Evolutionary conservation across 768 basidiomycete species (phyloP).

Genomic region (Tylopilus subfusipes): DNA sequence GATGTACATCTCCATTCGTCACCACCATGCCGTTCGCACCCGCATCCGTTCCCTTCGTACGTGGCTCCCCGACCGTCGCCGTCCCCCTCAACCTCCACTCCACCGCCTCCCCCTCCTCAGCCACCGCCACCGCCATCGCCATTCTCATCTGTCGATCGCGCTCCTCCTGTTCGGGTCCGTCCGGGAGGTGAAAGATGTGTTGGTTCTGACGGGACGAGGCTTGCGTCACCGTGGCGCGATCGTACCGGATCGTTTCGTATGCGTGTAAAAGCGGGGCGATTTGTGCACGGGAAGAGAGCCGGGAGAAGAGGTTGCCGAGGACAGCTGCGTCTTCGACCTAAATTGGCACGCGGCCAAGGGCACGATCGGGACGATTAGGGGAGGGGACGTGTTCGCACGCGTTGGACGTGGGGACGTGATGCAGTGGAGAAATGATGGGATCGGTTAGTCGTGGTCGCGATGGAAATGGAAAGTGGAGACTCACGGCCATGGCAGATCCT

Average conservation of each 20-base stretch:
- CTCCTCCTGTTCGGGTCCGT: slow-evolving; percentile 49
- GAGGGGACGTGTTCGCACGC: neutral
- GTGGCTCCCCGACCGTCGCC: neutral
- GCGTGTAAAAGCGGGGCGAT: slow-evolving; percentile 45
- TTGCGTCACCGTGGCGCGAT: slow-evolving; percentile 50
- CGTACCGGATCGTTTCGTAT: slow-evolving; percentile 49
- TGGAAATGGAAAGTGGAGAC: slow-evolving; percentile 4
- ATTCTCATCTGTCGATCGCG: slow-evolving; percentile 50
- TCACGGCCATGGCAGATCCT: slow-evolving; percentile 53
- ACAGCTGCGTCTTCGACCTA: slow-evolving; percentile 38
- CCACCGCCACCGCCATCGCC: slow-evolving; percentile 43
- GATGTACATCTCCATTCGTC: neutral
- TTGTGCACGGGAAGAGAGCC: slow-evolving; percentile 40
- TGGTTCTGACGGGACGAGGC: slow-evolving; percentile 48
- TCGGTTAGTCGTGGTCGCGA: neutral
- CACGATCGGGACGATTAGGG: neutral
- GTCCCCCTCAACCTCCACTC: slow-evolving; percentile 10
- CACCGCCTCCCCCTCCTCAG: slow-evolving; percentile 16
- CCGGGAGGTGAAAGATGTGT: slow-evolving; percentile 51
- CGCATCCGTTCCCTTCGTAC: too few relatives aligned
- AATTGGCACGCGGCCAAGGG: neutral
- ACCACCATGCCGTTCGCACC: neutral
- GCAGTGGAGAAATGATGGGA: neutral
- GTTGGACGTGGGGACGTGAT: neutral
- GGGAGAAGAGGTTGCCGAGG: slow-evolving; percentile 50